These are phyloP conservation scores for Terana coerulea DNA, from an alignment of 768 basidiomycete species.

Conservation along the genomic window DNA sequence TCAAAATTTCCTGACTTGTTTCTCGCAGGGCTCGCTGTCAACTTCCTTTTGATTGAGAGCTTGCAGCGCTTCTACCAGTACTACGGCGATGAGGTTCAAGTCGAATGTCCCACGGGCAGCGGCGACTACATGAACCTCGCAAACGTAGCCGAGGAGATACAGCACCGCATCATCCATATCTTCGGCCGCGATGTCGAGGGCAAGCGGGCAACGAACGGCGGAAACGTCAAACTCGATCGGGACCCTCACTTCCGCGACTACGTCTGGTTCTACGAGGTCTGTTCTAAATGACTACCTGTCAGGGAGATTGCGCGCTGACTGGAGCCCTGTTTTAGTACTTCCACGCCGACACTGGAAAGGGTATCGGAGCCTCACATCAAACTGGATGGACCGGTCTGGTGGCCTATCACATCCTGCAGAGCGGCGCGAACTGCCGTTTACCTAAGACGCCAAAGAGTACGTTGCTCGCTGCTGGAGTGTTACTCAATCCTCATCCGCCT, in stretches of 20 bases:
- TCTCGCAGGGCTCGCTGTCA: slow-evolving; percentile 83
- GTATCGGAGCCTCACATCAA: slow-evolving; percentile 96
- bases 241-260: slow-evolving; percentile 98
- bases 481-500: slow-evolving; percentile 3
- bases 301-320: slow-evolving; percentile 1
- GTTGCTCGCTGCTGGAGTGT: slow-evolving; percentile 25
- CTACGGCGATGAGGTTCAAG: slow-evolving; percentile 88
- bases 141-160: slow-evolving; percentile 93
- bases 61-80: slow-evolving; percentile 98
- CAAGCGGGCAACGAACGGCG: slow-evolving; percentile 87
- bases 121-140: slow-evolving; percentile 98
- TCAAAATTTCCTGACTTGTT: slow-evolving; percentile 5
- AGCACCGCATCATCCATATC: slow-evolving; percentile 98
- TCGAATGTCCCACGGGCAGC: slow-evolving; percentile 94
- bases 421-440: slow-evolving; percentile 81
- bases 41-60: slow-evolving; percentile 93
- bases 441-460: slow-evolving; percentile 92
- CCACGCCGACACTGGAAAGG: slow-evolving; percentile 89
- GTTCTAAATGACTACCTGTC: slow-evolving; percentile 11
- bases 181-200: slow-evolving; percentile 92
- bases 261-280: slow-evolving; percentile 91
- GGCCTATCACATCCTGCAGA: slow-evolving; percentile 88
- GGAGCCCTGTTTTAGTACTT: slow-evolving; percentile 67
- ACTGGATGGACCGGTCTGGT: slow-evolving; percentile 97
- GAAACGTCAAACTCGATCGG: slow-evolving; percentile 77